These are phyloP conservation scores for carrot (Daucus carota) DNA, from an alignment of 129 eudicot species.

Conservation along the genomic window DH1_v3.0 NC_030383.2:5024001-5024500, in stretches of 20 bases:
- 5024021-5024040: background rate
- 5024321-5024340: slow-evolving; percentile 82
- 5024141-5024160: too few species aligned
- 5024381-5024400: background rate
- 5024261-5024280: background rate
- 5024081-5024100: too few species aligned
- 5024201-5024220: background rate
- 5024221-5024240: background rate
- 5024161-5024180: background rate
- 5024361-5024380: background rate
- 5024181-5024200: background rate
- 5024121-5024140: background rate
- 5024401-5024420: too few species aligned
- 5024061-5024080: background rate
- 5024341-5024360: slow-evolving; percentile 58
- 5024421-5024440: too few species aligned
- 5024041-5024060: background rate
- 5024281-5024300: slow-evolving; percentile 95
- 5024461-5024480: too few species aligned
- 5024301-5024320: slow-evolving; percentile 83
- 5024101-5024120: background rate
- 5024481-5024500: too few species aligned
- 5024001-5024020: background rate
- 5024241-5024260: background rate
- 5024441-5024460: too few species aligned